A percentile compares a stretch with the other conserved stretches of the same genome.
phyloP scores from a whole-genome alignment of 306 rosid species.

The Prunus salicina region DNA sequence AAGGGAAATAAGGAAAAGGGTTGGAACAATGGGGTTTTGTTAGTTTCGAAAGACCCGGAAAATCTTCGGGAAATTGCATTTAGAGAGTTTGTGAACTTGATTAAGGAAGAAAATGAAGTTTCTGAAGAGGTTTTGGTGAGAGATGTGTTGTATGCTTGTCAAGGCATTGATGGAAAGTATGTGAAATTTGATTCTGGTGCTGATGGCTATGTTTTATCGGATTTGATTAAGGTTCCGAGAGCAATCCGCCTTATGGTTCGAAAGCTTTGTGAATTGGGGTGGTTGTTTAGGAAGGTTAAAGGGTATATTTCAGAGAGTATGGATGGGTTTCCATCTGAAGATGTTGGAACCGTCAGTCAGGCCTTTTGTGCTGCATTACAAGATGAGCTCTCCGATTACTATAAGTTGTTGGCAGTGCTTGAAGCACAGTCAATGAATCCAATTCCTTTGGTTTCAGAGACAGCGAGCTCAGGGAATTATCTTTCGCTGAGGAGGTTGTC shows the following conservation, averaged over 20 bases:
- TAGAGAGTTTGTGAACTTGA: slow-evolving; percentile 58
- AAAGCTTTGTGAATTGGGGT: slow-evolving; percentile 83
- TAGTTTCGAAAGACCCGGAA: slow-evolving; percentile 65
- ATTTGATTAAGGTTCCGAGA: slow-evolving; percentile 61
- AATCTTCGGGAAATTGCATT: slow-evolving; percentile 76
- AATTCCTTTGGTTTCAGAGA: slow-evolving; percentile 71
- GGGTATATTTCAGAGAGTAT: slow-evolving; percentile 65
- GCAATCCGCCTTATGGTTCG: slow-evolving; percentile 60
- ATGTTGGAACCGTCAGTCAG: slow-evolving; percentile 89
- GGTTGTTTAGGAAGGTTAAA: slow-evolving; percentile 75
- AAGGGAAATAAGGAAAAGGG: slow-evolving; percentile 35
- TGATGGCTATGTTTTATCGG: slow-evolving; percentile 51
- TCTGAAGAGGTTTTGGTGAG: slow-evolving; percentile 76
- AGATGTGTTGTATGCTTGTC: slow-evolving; percentile 89
- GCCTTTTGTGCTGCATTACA: slow-evolving; percentile 94
- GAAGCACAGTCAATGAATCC: slow-evolving; percentile 81
- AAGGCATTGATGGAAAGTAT: slow-evolving; percentile 83
- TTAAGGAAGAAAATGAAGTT: slow-evolving; percentile 76
- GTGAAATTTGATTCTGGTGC: slow-evolving; percentile 54
- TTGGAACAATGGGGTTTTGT: slow-evolving; percentile 64
- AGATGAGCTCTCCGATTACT: slow-evolving; percentile 88
- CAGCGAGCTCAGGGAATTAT: slow-evolving; percentile 60
- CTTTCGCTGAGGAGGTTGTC: slow-evolving; percentile 79
- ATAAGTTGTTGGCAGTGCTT: slow-evolving; percentile 84
- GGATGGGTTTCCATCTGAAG: slow-evolving; percentile 73